Conservation (phyloP, 2,329 filamentous ascomycete genomes). For the Fusarium veterinarium region DNA sequence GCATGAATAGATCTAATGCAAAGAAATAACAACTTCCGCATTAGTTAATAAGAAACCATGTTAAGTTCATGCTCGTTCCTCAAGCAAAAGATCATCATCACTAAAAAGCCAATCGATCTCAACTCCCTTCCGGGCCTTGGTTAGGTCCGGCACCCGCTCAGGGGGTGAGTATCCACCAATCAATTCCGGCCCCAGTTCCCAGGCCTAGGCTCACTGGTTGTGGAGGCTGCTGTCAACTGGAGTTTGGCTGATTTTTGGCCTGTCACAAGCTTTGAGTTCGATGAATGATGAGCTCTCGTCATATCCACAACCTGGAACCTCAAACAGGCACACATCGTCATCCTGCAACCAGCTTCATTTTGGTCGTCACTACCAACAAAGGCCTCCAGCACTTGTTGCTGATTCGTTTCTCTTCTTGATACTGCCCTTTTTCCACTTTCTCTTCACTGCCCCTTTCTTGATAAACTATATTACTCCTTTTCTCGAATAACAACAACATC, state of each 20-base stretch:
- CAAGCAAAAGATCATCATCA: background rate
- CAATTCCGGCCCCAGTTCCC: conserved; percentile 3
- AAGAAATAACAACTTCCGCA: conserved; percentile 4
- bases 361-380: conserved; percentile 4
- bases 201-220: background rate
- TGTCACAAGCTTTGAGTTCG: conserved; percentile 27
- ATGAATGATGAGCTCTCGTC: background rate
- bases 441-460: conserved; percentile 1
- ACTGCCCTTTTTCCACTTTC: conserved; percentile 1
- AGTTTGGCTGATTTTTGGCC: conserved; percentile 11
- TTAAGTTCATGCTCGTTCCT: conserved; percentile 17
- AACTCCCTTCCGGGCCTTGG: background rate
- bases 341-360: conserved; percentile 32
- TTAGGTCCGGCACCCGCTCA: conserved; percentile 7
- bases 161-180: conserved; percentile 36
- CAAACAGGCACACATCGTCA: conserved; percentile 39
- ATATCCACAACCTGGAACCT: conserved; percentile 10
- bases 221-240: conserved; percentile 12
- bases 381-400: background rate
- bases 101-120: conserved; percentile 22
- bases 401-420: conserved; percentile 2
- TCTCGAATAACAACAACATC: conserved; percentile 1
- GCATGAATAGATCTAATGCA: conserved; percentile 1
- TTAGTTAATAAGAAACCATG: background rate
- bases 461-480: conserved; percentile 18